phyloP scores from a whole-genome alignment of 1,284 basidiomycete genomes.

The Leccinum subspadiceum region DNA sequence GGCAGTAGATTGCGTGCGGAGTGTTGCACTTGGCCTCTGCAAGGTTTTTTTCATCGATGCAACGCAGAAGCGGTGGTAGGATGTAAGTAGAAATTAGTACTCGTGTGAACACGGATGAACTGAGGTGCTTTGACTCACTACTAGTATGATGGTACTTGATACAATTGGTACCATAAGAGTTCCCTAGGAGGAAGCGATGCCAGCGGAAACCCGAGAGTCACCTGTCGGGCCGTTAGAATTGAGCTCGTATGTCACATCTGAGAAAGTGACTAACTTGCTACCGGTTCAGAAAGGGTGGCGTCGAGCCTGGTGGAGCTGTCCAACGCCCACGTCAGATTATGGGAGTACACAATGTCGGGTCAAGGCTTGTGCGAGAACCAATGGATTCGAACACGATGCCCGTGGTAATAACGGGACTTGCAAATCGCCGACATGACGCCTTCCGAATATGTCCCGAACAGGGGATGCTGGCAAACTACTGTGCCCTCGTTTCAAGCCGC shows the following conservation, averaged over 20 bases:
- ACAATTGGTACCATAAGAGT: neutral
- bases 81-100: neutral
- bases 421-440: conserved; percentile 20
- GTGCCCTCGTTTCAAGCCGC: conserved; percentile 10
- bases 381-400: neutral
- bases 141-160: neutral
- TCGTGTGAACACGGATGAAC: neutral
- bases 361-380: neutral
- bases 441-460: conserved; percentile 8
- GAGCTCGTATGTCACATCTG: neutral
- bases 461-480: neutral
- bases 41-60: neutral
- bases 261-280: conserved; percentile 8
- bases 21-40: neutral
- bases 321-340: neutral
- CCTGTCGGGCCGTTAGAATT: neutral
- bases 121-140: conserved; percentile 11
- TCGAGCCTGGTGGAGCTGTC: neutral
- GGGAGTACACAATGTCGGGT: neutral
- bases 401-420: conserved; percentile 21
- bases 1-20: neutral
- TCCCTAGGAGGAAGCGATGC: neutral
- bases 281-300: conserved; percentile 3
- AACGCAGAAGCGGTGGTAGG: neutral
- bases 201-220: neutral